Conservation (phyloP, 1,139 yeast genomes). For the Ogataea hybrid region DNA sequence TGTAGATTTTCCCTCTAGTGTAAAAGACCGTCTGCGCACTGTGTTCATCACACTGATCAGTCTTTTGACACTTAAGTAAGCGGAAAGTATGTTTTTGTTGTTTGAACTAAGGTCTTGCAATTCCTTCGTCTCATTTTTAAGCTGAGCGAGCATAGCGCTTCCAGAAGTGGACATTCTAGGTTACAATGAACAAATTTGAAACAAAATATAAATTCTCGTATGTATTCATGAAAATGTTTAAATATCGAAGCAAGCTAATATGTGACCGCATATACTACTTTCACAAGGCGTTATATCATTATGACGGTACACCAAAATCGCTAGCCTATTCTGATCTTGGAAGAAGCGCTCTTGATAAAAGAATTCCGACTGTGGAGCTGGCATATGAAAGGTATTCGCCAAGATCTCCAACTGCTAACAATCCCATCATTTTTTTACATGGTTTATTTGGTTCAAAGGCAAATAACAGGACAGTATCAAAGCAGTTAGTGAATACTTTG, state of each 20-base stretch:
- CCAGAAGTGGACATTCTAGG: too few species aligned
- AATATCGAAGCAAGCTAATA: too few species aligned
- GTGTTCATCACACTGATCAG: conserved; percentile 10
- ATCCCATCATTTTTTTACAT: conserved; percentile 75
- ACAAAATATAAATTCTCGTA: too few species aligned
- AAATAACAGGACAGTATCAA: conserved; percentile 70
- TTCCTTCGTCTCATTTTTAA: conserved; percentile 2
- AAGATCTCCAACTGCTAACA: conserved; percentile 15
- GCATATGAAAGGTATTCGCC: conserved; percentile 40
- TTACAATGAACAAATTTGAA: too few species aligned
- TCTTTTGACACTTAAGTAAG: conserved; percentile 9
- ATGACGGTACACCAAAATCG: conserved; percentile 28
- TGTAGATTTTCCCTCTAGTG: neutral
- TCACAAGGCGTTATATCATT: conserved; percentile 1
- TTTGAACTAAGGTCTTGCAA: neutral
- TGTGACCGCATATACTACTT: neutral
- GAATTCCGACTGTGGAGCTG: conserved; percentile 43
- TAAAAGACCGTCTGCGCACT: conserved; percentile 8
- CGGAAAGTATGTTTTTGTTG: conserved; percentile 1
- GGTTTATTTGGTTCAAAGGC: conserved; percentile 85
- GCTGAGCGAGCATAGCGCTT: too few species aligned
- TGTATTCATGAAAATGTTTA: too few species aligned
- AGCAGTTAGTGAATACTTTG: conserved; percentile 34
- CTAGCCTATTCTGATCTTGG: conserved; percentile 20
- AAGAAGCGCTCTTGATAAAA: conserved; percentile 21